A percentile compares a stretch with the other conserved stretches of the same genome.
Evolutionary conservation across 148 eudicot genomes (phyloP).

Genomic region (Salicornia ramosissima): DNA sequence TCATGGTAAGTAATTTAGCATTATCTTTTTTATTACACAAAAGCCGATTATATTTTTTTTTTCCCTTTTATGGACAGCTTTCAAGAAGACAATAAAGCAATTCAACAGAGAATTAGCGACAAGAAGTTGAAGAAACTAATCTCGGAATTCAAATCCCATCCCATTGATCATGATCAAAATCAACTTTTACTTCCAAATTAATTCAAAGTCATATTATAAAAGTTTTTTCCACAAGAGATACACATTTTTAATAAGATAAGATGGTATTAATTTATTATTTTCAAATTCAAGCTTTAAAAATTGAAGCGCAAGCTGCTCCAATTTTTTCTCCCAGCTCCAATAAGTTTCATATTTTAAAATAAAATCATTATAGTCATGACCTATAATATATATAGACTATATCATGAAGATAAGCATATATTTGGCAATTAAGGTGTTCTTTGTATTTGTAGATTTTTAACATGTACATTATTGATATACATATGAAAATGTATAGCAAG

Average conservation of each 20-base stretch:
- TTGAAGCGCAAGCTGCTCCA: slow-evolving; percentile 3
- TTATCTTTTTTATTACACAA: too few species aligned
- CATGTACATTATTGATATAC: too few species aligned
- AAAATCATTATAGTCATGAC: neutral
- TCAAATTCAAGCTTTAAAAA: neutral
- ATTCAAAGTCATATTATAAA: neutral
- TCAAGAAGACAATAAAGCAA: slow-evolving; percentile 38
- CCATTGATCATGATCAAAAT: slow-evolving; percentile 16
- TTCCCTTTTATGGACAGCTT: slow-evolving; percentile 29
- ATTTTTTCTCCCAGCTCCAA: slow-evolving; percentile 8
- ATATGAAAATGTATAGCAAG: too few species aligned
- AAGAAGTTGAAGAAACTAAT: slow-evolving; percentile 53
- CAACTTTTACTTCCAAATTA: slow-evolving; percentile 6
- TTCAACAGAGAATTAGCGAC: slow-evolving; percentile 55
- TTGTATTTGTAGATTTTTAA: neutral
- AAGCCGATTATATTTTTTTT: too few species aligned
- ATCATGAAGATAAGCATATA: neutral
- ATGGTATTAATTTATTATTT: neutral
- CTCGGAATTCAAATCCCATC: slow-evolving; percentile 38
- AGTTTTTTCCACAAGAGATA: too few species aligned
- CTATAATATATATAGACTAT: neutral
- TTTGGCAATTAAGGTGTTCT: neutral
- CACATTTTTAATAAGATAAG: neutral
- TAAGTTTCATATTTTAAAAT: slow-evolving; percentile 10
- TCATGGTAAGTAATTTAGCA: too few species aligned